These are phyloP conservation scores for Fusarium verticillioides DNA, from an alignment of 2,329 filamentous ascomycete genomes.

Conservation along the genomic window DNA sequence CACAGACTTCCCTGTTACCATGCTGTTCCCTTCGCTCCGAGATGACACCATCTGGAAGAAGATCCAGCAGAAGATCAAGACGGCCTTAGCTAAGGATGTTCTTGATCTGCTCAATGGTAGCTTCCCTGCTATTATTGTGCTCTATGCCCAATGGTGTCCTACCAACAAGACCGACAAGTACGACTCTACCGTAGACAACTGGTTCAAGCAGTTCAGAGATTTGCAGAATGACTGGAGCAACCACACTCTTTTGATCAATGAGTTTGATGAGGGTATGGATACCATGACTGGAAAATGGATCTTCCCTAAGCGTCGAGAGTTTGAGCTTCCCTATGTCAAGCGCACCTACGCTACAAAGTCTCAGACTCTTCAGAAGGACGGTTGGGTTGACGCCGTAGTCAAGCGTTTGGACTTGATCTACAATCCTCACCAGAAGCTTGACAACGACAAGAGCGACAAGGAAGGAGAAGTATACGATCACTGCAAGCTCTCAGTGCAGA, in stretches of 20 bases:
- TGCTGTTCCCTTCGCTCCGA: slow-evolving; percentile 51
- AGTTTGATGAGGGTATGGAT: slow-evolving; percentile 57
- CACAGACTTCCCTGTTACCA: slow-evolving; percentile 51
- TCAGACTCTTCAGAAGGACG: slow-evolving; percentile 51
- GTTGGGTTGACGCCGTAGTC: slow-evolving; percentile 50
- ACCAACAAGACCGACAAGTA: slow-evolving; percentile 50
- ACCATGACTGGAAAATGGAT: slow-evolving; percentile 58
- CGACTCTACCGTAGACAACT: slow-evolving; percentile 48
- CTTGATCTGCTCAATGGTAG: slow-evolving; percentile 49
- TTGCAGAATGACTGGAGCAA: slow-evolving; percentile 46
- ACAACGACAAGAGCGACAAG: slow-evolving; percentile 9
- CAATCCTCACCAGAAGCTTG: slow-evolving; percentile 23
- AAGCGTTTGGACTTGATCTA: slow-evolving; percentile 34
- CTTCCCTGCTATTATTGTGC: slow-evolving; percentile 55
- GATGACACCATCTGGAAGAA: slow-evolving; percentile 38
- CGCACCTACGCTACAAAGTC: slow-evolving; percentile 58
- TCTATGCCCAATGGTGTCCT: slow-evolving; percentile 62
- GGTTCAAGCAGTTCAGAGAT: slow-evolving; percentile 55
- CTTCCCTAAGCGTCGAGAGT: slow-evolving; percentile 58
- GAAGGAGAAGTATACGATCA: slow-evolving; percentile 44
- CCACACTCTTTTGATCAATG: slow-evolving; percentile 40
- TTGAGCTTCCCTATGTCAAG: slow-evolving; percentile 61
- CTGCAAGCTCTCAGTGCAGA: slow-evolving; percentile 57
- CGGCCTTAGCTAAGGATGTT: slow-evolving; percentile 51
- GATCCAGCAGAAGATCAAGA: slow-evolving; percentile 50